A percentile compares a stretch with the other conserved stretches of the same genome.
Evolutionary conservation across 163 green algal genomes (phyloP).

Genomic region (Chlorella variabilis): DNA sequence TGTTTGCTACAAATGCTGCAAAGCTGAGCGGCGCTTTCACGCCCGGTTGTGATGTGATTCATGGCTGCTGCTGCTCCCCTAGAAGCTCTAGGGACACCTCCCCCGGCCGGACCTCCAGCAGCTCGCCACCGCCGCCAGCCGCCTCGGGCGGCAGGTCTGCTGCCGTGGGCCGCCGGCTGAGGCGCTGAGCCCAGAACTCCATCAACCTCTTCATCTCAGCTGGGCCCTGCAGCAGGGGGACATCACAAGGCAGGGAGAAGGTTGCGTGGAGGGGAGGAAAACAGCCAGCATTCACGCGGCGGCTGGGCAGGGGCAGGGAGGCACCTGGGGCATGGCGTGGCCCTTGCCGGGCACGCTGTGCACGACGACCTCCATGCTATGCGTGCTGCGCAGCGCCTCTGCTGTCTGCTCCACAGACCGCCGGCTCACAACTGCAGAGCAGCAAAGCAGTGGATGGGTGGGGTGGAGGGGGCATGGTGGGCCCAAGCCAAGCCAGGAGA

Average conservation of each 20-base stretch:
- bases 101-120: conserved; percentile 28
- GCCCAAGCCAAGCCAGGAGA: not conserved
- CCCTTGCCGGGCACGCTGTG: conserved; percentile 20
- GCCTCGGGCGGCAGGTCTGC: conserved; percentile 10
- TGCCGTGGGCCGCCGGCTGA: conserved; percentile 19
- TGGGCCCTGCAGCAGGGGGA: not conserved
- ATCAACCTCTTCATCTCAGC: conserved; percentile 18
- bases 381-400: not conserved
- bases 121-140: not conserved
- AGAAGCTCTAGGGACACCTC: conserved; percentile 16
- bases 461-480: no score
- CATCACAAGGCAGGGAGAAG: no score
- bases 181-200: conserved; percentile 19
- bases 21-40: no score
- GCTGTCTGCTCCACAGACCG: conserved; percentile 21
- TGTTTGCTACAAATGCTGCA: no score
- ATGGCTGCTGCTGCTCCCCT: no score
- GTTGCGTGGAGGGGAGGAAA: no score
- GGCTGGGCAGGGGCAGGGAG: no score
- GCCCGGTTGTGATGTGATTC: no score
- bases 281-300: no score
- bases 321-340: conserved; percentile 27
- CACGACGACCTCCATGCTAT: conserved; percentile 6
- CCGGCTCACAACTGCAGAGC: conserved; percentile 5
- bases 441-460: no score